These are phyloP conservation scores for Boletus speciosus DNA, from an alignment of 768 basidiomycete genomes.

Conservation along the genomic window DNA sequence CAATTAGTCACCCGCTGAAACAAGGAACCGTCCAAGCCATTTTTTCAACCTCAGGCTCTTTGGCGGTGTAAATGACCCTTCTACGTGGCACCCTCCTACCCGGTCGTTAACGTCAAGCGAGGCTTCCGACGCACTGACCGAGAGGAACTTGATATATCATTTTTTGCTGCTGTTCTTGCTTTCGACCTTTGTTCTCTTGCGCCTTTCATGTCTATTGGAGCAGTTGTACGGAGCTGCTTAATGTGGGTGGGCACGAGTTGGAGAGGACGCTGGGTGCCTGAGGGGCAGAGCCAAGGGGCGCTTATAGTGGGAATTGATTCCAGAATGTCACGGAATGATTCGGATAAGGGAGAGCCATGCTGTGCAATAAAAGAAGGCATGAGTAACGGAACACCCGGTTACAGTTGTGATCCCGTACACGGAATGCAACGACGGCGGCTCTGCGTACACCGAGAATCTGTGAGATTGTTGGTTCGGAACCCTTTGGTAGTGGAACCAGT, in stretches of 20 bases:
- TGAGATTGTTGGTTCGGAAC: constrained; percentile 60
- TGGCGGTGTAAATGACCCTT: not conserved
- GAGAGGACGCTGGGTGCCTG: constrained; percentile 9
- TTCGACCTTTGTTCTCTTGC: constrained; percentile 56
- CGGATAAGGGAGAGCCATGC: constrained; percentile 42
- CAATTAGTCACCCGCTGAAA: not conserved
- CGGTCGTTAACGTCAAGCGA: constrained; percentile 20
- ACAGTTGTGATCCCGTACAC: constrained; percentile 45
- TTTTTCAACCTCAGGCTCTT: not conserved
- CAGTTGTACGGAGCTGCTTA: constrained; percentile 75
- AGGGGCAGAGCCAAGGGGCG: constrained; percentile 61
- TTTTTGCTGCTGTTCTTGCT: constrained; percentile 49
- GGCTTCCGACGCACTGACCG: constrained; percentile 14
- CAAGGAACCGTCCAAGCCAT: not conserved
- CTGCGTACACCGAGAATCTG: constrained; percentile 62
- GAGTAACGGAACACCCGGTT: constrained; percentile 1
- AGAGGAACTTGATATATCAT: constrained; percentile 10
- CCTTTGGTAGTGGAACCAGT: constrained; percentile 63
- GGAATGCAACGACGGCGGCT: constrained; percentile 61
- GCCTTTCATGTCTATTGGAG: constrained; percentile 74
- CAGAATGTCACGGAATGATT: constrained; percentile 38
- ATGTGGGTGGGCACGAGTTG: constrained; percentile 67
- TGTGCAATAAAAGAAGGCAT: constrained; percentile 12
- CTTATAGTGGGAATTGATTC: constrained; percentile 50
- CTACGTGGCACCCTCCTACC: not conserved